phyloP scores from a whole-genome alignment of 108 stramenopile genomes.

The Nannochloropsis oceanica region DNA sequence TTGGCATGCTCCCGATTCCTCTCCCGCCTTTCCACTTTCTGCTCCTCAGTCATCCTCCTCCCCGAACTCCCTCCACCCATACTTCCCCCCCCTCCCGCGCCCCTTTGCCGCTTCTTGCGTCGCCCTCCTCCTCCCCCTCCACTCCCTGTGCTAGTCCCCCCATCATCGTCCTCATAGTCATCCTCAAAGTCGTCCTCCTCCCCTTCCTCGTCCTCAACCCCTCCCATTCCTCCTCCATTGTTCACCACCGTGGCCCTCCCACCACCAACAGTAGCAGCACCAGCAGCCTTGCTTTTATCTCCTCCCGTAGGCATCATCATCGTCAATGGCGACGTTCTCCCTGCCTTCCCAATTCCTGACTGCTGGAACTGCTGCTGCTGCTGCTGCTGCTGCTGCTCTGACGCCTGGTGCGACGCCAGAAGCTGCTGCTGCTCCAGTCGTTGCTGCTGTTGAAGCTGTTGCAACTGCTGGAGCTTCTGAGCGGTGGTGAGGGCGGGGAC shows the following conservation, averaged over 20 bases:
- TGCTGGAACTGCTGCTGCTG: neutral
- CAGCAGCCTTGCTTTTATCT: neutral
- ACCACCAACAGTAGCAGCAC: neutral
- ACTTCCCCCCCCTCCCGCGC: neutral
- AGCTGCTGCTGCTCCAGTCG: neutral
- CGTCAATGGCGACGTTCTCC: neutral
- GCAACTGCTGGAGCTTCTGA: neutral
- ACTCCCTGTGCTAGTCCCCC: neutral
- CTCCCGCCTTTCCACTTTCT: constrained; percentile 44
- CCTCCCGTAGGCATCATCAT: neutral
- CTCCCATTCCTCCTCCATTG: neutral
- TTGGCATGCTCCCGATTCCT: constrained; percentile 94
- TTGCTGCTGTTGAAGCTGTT: neutral
- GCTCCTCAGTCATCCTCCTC: constrained; percentile 41
- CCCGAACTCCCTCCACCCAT: constrained; percentile 1
- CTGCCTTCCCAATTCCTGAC: neutral
- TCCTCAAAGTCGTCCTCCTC: neutral
- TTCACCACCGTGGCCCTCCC: neutral
- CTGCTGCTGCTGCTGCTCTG: neutral
- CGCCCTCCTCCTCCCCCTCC: constrained; percentile 4
- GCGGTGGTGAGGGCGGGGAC: no score
- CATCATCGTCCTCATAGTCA: neutral
- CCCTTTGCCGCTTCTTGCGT: neutral
- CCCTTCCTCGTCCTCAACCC: neutral
- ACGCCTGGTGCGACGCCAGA: neutral